These are phyloP conservation scores for Phytophthora syringae DNA, from an alignment of 352 stramenopile species.

Conservation along the genomic window DNA sequence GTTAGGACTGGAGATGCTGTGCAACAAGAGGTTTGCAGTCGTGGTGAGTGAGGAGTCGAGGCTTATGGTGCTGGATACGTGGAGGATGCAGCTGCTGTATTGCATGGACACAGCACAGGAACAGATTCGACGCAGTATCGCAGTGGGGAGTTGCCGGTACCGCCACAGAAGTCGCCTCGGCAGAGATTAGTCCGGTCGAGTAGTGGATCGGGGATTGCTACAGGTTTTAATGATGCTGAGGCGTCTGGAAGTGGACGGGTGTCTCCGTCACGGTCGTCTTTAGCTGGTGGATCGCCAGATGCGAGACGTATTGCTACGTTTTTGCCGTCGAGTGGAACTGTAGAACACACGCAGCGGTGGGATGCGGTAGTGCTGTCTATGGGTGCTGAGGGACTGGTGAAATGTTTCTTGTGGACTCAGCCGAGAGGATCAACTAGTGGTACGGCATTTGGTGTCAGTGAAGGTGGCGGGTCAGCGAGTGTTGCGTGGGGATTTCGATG, in stretches of 20 bases:
- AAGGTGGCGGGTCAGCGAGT: slow-evolving; percentile 27
- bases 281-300: slow-evolving; percentile 12
- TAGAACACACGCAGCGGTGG: slow-evolving; percentile 45
- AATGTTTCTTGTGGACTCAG: slow-evolving; percentile 85
- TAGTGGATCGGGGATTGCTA: slow-evolving; percentile 28
- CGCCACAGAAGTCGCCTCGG: slow-evolving; percentile 11
- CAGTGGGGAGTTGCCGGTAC: slow-evolving; percentile 64
- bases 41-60: slow-evolving; percentile 74
- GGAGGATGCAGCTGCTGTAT: slow-evolving; percentile 72
- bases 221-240: slow-evolving; percentile 1
- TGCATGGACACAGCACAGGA: slow-evolving; percentile 83
- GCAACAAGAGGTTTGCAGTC: slow-evolving; percentile 72
- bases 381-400: slow-evolving; percentile 75
- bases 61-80: slow-evolving; percentile 83
- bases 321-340: slow-evolving; percentile 4
- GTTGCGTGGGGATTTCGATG: slow-evolving; percentile 59
- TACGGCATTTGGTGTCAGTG: slow-evolving; percentile 24
- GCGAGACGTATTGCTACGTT: slow-evolving; percentile 20
- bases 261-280: slow-evolving; percentile 21
- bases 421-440: slow-evolving; percentile 46
- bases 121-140: slow-evolving; percentile 76
- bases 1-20: slow-evolving; percentile 76
- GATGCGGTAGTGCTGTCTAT: slow-evolving; percentile 81
- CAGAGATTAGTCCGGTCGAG: slow-evolving; percentile 27
- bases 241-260: slow-evolving; percentile 1